A percentile compares a stretch with the other conserved stretches of the same genome.
These are phyloP conservation scores for Globisporangium acanthophoron DNA, from an alignment of 352 stramenopile species.

Conservation along the genomic window DNA sequence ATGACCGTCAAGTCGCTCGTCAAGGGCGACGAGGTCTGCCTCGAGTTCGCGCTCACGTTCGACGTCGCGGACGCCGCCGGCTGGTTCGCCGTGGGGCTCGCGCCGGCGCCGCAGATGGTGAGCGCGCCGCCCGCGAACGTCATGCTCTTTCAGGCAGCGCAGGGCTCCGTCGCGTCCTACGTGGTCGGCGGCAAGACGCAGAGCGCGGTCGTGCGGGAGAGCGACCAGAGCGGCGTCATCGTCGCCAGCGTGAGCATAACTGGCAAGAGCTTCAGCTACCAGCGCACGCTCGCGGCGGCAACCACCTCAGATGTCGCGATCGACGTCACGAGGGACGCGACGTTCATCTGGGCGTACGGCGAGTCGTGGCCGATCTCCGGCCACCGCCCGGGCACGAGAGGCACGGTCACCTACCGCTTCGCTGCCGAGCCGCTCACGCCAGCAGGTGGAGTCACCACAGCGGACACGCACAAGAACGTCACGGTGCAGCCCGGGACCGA, in stretches of 20 bases:
- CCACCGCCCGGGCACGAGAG: conserved; percentile 42
- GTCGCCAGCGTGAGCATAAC: conserved; percentile 26
- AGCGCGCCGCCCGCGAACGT: conserved; percentile 60
- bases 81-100: conserved; percentile 65
- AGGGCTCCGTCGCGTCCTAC: conserved; percentile 38
- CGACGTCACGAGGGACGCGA: conserved; percentile 20
- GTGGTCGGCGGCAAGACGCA: conserved; percentile 41
- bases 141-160: conserved; percentile 56
- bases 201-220: conserved; percentile 28
- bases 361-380: conserved; percentile 56
- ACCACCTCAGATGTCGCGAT: conserved; percentile 47
- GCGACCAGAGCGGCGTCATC: conserved; percentile 34
- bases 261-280: conserved; percentile 54
- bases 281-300: conserved; percentile 50
- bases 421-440: neutral
- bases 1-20: conserved; percentile 57
- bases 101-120: conserved; percentile 51
- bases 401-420: conserved; percentile 49
- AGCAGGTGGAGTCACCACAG: too few relatives aligned
- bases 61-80: conserved; percentile 21
- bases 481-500: too few relatives aligned
- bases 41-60: conserved; percentile 52
- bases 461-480: too few relatives aligned
- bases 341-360: conserved; percentile 75
- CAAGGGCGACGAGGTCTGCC: conserved; percentile 51